Conservation (phyloP, 192 early-diverging fungal species). For the Globomyces pollinis-pini region DNA sequence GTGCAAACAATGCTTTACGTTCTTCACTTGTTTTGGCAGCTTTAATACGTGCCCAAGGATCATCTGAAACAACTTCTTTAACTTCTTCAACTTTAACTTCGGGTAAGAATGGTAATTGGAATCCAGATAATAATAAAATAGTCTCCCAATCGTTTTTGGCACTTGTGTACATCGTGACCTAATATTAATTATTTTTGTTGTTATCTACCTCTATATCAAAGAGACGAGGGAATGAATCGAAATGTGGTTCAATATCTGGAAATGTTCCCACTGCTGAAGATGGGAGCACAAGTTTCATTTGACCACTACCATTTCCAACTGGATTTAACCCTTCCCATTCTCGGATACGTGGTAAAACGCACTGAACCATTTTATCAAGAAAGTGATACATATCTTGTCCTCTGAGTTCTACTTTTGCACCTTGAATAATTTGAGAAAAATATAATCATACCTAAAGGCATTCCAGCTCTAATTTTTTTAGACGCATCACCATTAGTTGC, state of each 20-base stretch:
- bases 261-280: conserved; percentile 78
- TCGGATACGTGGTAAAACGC: conserved; percentile 88
- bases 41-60: conserved; percentile 48
- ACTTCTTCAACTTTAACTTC: conserved; percentile 22
- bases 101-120: conserved; percentile 74
- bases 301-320: conserved; percentile 70
- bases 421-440: background rate
- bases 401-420: conserved; percentile 64
- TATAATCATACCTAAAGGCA: conserved; percentile 82
- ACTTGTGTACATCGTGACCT: conserved; percentile 79
- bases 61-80: conserved; percentile 14
- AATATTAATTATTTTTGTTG: no score
- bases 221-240: conserved; percentile 86
- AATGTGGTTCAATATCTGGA: conserved; percentile 94
- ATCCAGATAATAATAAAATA: conserved; percentile 75
- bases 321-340: conserved; percentile 77
- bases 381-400: conserved; percentile 89
- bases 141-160: conserved; percentile 69
- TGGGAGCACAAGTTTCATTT: conserved; percentile 78
- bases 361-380: conserved; percentile 87
- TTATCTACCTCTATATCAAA: conserved; percentile 82
- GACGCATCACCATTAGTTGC: conserved; percentile 69
- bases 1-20: conserved; percentile 8
- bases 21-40: conserved; percentile 36
- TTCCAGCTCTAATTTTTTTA: conserved; percentile 83